Evolutionary conservation across 2,329 filamentous ascomycete species (phyloP), one percentile per base, ranked within the genome.

Genomic region (Tetracladium maxilliforme): DNA sequence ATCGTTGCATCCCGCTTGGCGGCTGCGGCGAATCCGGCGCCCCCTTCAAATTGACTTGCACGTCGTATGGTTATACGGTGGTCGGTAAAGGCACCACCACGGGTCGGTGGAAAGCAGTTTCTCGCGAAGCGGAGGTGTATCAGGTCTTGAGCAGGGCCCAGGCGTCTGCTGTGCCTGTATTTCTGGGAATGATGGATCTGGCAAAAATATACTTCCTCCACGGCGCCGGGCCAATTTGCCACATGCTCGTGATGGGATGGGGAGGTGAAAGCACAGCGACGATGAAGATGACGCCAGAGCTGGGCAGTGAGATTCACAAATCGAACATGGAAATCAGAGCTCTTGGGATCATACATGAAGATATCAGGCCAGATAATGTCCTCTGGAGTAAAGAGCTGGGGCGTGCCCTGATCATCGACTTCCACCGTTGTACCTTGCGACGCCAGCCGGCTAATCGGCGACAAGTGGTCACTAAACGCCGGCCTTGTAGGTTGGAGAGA

Each of bases 1-100:
- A 42, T 15, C 43, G 49, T 3, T 43, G 51, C 14, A 28, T 30
- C 3, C 34, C 25, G 8, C 28, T 56, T 0, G 31, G 36, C 7
- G 13, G 37, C n/a, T 29, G 37, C 14, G 48, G 55, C 5, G 34
- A 50, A 1, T 42, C 47, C 7, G 46, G 53, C 10, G 49, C 46
- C 4, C 35, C 59, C 6, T 61, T 62, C 33, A 39, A 45, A 27
- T 35, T 61, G 5, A 52, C 47, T 7, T 41, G 61, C 19, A 34
- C 49, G 13, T 38, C 30, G 3, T 47, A 58, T 31, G 46, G 52
- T 30, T 61, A 61, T 38, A 56, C 47, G 2, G 50, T 61, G 22
- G 39, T 52, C 15, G 39, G 45, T 24, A 62, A 63, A 34, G 48
- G 48, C 13, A 58, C 45, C 2, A 26, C 16, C 14, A 26, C n/a